Evolutionary conservation across 2,329 filamentous ascomycete genomes (phyloP).

Genomic region (Fusarium devonianum): DNA sequence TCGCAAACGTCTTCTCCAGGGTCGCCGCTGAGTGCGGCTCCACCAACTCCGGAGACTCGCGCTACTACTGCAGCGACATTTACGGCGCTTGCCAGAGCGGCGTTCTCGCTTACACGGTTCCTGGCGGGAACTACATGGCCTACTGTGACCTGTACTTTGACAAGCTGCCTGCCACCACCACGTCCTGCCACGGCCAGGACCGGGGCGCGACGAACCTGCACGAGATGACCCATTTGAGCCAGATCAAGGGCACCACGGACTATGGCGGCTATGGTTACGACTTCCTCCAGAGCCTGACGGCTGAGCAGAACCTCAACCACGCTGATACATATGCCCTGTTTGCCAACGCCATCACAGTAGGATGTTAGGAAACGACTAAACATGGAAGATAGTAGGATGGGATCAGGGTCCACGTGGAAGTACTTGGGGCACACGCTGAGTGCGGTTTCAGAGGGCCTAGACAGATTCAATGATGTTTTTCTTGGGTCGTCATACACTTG

Average conservation of each 20-base stretch:
- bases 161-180: slow-evolving; percentile 56
- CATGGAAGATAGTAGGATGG: neutral
- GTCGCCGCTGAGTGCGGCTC: slow-evolving; percentile 64
- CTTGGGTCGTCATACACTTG: too few relatives aligned
- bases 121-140: slow-evolving; percentile 60
- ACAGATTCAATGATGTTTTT: neutral
- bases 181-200: slow-evolving; percentile 68
- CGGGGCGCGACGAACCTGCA: slow-evolving; percentile 71
- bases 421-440: neutral
- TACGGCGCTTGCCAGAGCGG: slow-evolving; percentile 58
- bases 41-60: slow-evolving; percentile 55
- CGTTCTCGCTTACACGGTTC: slow-evolving; percentile 69
- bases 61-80: slow-evolving; percentile 66
- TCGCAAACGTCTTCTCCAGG: slow-evolving; percentile 59
- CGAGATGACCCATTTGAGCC: slow-evolving; percentile 69
- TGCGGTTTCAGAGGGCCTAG: neutral
- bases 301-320: slow-evolving; percentile 63
- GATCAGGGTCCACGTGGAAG: neutral
- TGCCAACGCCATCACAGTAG: slow-evolving; percentile 39
- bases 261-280: slow-evolving; percentile 63
- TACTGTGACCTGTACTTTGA: slow-evolving; percentile 69
- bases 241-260: slow-evolving; percentile 65
- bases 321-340: slow-evolving; percentile 60
- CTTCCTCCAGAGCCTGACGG: slow-evolving; percentile 58
- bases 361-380: slow-evolving; percentile 44